Evolutionary conservation across 2,329 filamentous ascomycete species (phyloP).

Genomic region (Fusarium acutatum): DNA sequence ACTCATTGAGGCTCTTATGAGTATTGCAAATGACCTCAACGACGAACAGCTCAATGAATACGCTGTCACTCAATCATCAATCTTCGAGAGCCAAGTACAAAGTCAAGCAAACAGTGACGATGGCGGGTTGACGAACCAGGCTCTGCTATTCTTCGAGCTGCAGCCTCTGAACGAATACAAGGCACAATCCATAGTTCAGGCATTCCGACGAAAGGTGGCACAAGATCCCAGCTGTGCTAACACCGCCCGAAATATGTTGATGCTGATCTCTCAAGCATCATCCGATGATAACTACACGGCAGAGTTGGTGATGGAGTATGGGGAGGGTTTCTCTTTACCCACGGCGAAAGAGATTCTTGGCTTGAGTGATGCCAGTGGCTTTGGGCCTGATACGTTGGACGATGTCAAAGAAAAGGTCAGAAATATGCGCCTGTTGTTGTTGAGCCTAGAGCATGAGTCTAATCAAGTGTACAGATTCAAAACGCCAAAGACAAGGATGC

Average conservation of each 20-base stretch:
- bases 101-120: constrained; percentile 43
- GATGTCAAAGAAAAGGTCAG: constrained; percentile 43
- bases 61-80: constrained; percentile 50
- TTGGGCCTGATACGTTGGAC: constrained; percentile 40
- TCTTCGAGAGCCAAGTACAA: constrained; percentile 49
- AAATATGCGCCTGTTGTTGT: not conserved
- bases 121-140: constrained; percentile 44
- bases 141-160: constrained; percentile 47
- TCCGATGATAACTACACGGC: constrained; percentile 48
- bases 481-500: constrained; percentile 41
- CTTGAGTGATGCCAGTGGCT: constrained; percentile 30
- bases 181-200: constrained; percentile 47
- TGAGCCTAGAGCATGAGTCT: not conserved
- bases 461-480: constrained; percentile 38
- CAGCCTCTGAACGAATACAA: constrained; percentile 48
- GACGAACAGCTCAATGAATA: constrained; percentile 49
- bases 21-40: constrained; percentile 47
- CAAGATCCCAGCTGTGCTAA: constrained; percentile 44
- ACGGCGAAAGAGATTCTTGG: constrained; percentile 47
- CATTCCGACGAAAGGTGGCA: constrained; percentile 47
- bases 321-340: constrained; percentile 48
- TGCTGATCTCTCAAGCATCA: constrained; percentile 46
- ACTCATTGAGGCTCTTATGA: constrained; percentile 46
- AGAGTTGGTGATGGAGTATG: constrained; percentile 46
- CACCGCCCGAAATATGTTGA: constrained; percentile 46